Evolutionary conservation across 2,329 filamentous ascomycete species (phyloP), one percentile per base, ranked within the genome.

Genomic region (Curvularia hawaiiensis): DNA sequence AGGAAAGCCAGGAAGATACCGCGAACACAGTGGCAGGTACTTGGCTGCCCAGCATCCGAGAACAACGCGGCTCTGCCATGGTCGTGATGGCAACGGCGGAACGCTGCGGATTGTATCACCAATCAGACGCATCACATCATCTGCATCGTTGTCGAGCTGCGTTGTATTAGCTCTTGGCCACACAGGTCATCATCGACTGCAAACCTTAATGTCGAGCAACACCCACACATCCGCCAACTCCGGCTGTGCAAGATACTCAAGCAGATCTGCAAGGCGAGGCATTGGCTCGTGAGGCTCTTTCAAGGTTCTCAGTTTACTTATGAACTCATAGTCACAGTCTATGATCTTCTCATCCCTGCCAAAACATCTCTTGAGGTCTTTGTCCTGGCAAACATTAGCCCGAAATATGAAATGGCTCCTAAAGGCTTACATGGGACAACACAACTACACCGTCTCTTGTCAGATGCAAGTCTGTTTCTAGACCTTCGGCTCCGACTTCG

Each of bases 401-500:
- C 14, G 41, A 3, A 3, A 40, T 43, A 24, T 18, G 10, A 35
- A 8, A 4, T 18, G 7, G 5, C n/a, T 22, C 18, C 35, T 9
- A 14, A 30, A 35, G 20, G 31, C 82, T 74, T 77, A 91, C 90
- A 80, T 96, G 92, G 45, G 89, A 91, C 40, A 98, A 79, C 10
- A 98, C 91, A 0, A 96, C 90, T 0, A 96, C 88, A 7, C 89
- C 88, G 70, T 98, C 94, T 60, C 84, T 86, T 14, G 91, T 88
- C 33, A 97, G 78, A 73, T 96, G 93, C 9, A 97, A 77, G 69
- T 98, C 94, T 18, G 92, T 96, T 79, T 98, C 94, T 28, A 98
- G 80, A 0, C 90, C 94, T 68, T 96, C 86, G 0, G 90, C 86
- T 20, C 91, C 91, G 18, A 86, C 87, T 31, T 86, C 80, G 2